Conservation (phyloP, 352 stramenopile species). For the Globisporangium solare region DNA sequence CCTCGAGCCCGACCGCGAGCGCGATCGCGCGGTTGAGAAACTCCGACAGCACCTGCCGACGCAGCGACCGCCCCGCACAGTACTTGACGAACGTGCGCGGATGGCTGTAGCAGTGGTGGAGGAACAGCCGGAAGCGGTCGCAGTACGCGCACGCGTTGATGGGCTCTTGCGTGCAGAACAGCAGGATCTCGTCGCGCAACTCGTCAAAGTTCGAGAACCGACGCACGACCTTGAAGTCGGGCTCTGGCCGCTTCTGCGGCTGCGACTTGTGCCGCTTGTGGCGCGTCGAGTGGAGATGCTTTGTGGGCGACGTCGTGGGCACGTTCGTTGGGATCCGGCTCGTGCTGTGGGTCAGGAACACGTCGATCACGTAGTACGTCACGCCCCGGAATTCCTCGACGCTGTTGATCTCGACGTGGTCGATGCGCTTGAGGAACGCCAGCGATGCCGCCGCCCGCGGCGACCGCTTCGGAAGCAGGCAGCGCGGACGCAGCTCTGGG, state of each 20-base stretch:
- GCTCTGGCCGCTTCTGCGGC: background rate
- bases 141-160: conserved; percentile 22
- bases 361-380: conserved; percentile 43
- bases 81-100: conserved; percentile 4
- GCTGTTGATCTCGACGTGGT: conserved; percentile 37
- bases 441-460: conserved; percentile 33
- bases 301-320: conserved; percentile 1
- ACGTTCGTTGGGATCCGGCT: conserved; percentile 24
- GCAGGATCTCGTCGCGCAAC: conserved; percentile 18
- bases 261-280: background rate
- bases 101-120: conserved; percentile 23
- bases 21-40: conserved; percentile 18
- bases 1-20: conserved; percentile 21
- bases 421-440: conserved; percentile 33
- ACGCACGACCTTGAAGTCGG: conserved; percentile 25
- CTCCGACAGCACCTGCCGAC: conserved; percentile 3
- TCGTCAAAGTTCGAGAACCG: conserved; percentile 28
- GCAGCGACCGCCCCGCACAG: background rate
- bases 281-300: conserved; percentile 9
- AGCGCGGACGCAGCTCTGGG: conserved; percentile 30
- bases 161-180: conserved; percentile 20
- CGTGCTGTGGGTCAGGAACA: conserved; percentile 41
- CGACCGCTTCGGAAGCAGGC: conserved; percentile 29
- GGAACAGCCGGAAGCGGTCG: conserved; percentile 25
- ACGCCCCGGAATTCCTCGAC: conserved; percentile 32